Evolutionary conservation across 257 asterid species (phyloP).

Genomic region (Solanum tacnaense): DNA sequence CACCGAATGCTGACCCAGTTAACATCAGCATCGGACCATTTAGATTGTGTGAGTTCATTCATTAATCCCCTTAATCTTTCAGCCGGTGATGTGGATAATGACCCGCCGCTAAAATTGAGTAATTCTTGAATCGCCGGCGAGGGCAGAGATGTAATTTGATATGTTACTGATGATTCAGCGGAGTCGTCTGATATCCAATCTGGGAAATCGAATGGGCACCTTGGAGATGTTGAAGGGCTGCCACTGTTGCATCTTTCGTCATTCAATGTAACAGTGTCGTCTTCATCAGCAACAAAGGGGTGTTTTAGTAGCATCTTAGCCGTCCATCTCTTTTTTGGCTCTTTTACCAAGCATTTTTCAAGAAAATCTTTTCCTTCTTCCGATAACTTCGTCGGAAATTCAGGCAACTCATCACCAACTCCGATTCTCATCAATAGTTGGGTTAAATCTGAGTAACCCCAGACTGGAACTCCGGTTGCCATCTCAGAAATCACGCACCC

Average conservation of each 20-base stretch:
- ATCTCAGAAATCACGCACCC: constrained; percentile 78
- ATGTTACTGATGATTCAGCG: constrained; percentile 11
- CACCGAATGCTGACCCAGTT: constrained; percentile 67
- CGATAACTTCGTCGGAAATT: constrained; percentile 37
- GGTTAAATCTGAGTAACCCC: constrained; percentile 42
- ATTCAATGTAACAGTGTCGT: constrained; percentile 5
- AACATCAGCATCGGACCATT: constrained; percentile 42
- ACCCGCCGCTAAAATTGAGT: constrained; percentile 7
- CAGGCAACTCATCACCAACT: constrained; percentile 46
- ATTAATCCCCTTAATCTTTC: constrained; percentile 32
- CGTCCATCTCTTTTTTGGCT: constrained; percentile 70
- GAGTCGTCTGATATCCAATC: constrained; percentile 38
- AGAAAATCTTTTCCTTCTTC: constrained; percentile 64
- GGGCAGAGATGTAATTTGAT: constrained; percentile 33
- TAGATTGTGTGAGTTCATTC: constrained; percentile 1
- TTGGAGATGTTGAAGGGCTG: constrained; percentile 37
- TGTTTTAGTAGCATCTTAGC: constrained; percentile 84
- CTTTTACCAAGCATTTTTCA: constrained; percentile 44
- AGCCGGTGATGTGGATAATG: constrained; percentile 22
- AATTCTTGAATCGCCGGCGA: constrained; percentile 12
- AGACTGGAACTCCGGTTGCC: constrained; percentile 51
- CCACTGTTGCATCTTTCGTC: background rate
- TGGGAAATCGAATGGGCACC: constrained; percentile 62
- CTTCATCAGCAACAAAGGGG: constrained; percentile 35
- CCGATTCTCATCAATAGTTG: constrained; percentile 58